Evolutionary conservation across 2,329 filamentous ascomycete species (phyloP), one percentile per base, ranked within the genome.

Genomic region (Aureobasidium sp.): DNA sequence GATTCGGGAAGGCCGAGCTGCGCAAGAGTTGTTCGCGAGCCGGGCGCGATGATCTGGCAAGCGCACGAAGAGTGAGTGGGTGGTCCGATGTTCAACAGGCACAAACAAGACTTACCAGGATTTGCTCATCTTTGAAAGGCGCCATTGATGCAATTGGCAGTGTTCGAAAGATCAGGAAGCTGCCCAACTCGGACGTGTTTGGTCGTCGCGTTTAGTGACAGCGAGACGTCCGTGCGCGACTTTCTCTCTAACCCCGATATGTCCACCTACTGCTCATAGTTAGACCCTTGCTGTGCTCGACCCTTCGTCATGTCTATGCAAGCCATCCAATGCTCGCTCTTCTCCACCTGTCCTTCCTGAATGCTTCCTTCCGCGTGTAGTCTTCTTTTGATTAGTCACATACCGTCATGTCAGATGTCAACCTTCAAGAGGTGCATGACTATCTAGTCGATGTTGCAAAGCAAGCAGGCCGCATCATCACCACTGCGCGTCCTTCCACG

Each of bases 1-100:
- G 85, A 87, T 79, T 97, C 92, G 69, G 86, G 87, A 69, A 94
- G 88, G 57, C 92, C 92, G 44, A 96, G 84, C 82, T 96, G 91
- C 67, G 91, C 92, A 78, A 96, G 85, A 63, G 91, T 96, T 67
- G 87, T 93, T 76, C 89, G 87, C 74, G 91, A 96, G 72, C 92
- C 92, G 37, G 89, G 88, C 75, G 87, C 88, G 76, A 92, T 86
- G 73, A 92, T 79, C 78, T 80, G 64, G 39, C 27, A 23, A 34
- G 23, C 52, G 44, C 32, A 37, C 32, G 4, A 26, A 17, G 7
- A 3, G 55, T 53, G 57, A 61, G 48, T 29, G 29, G 44, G 23
- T 8, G 9, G 12, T 20, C 10, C 2, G 7, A 15, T 2, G 8
- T 20, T 15, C 9, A 12, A 20, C 7, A 5, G 2, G 9, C 7